Conservation (phyloP, 345 rosid genomes). For the Theobroma cacao region DNA sequence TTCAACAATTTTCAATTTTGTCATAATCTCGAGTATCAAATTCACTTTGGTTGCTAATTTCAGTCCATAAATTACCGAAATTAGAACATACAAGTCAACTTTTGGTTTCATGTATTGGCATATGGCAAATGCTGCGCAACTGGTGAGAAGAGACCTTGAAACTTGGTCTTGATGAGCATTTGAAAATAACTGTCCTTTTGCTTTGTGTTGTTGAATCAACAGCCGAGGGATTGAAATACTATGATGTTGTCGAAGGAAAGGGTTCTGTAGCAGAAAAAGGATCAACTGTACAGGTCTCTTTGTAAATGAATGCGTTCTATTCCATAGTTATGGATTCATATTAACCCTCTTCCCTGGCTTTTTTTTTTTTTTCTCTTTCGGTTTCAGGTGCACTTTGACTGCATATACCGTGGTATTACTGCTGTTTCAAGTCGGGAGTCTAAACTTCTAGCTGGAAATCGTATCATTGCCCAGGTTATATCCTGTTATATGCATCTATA, state of each 20-base stretch:
- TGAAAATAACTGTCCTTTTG: neutral
- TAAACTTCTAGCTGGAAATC: slow-evolving; percentile 90
- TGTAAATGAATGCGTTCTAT: neutral
- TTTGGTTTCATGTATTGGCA: no score
- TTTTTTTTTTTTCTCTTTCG: no score
- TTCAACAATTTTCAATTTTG: neutral
- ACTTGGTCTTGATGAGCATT: neutral
- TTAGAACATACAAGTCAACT: no score
- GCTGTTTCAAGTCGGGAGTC: slow-evolving; percentile 88
- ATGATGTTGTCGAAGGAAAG: slow-evolving; percentile 79
- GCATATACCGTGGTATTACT: slow-evolving; percentile 67
- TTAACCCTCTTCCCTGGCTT: neutral
- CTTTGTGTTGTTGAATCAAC: neutral
- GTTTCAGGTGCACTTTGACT: slow-evolving; percentile 82
- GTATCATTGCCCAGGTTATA: slow-evolving; percentile 77
- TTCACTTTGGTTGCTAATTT: neutral
- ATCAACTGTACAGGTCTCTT: slow-evolving; percentile 66
- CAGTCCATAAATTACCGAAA: no score
- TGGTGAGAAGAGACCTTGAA: slow-evolving; percentile 14
- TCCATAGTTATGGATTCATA: neutral
- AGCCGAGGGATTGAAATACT: slow-evolving; percentile 61
- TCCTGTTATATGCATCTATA: neutral
- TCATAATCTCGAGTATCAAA: neutral
- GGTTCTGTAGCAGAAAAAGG: slow-evolving; percentile 76
- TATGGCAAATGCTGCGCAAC: slow-evolving; percentile 39